These are phyloP conservation scores for Candida oleophila DNA, from an alignment of 805 yeast genomes.

Conservation along the genomic window DNA sequence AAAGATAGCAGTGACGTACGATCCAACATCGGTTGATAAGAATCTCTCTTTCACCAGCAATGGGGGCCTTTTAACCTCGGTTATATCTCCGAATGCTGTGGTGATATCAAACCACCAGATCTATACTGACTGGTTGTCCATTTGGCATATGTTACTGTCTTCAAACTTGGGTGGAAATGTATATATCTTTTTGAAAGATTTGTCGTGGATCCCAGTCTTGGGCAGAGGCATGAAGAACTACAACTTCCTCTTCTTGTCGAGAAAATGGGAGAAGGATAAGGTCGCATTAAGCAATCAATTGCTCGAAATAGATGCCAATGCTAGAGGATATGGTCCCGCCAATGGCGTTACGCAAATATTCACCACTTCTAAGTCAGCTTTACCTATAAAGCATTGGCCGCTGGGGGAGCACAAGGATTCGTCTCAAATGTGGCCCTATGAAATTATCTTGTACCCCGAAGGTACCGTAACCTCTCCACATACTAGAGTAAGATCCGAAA, in stretches of 20 bases:
- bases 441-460: slow-evolving; percentile 84
- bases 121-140: slow-evolving; percentile 87
- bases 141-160: slow-evolving; percentile 84
- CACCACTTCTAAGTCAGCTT: slow-evolving; percentile 9
- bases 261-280: slow-evolving; percentile 86
- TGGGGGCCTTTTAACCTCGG: slow-evolving; percentile 20
- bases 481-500: slow-evolving; percentile 57
- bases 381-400: slow-evolving; percentile 29
- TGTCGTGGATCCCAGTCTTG: slow-evolving; percentile 70
- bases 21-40: slow-evolving; percentile 33
- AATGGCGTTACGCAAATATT: slow-evolving; percentile 37
- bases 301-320: slow-evolving; percentile 56
- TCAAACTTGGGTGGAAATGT: slow-evolving; percentile 63
- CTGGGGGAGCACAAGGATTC: slow-evolving; percentile 16
- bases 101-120: slow-evolving; percentile 90
- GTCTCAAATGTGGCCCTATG: slow-evolving; percentile 42
- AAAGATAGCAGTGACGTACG: slow-evolving; percentile 50
- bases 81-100: slow-evolving; percentile 53
- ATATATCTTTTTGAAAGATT: slow-evolving; percentile 74
- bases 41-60: slow-evolving; percentile 20
- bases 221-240: slow-evolving; percentile 85
- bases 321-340: slow-evolving; percentile 56
- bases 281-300: slow-evolving; percentile 55
- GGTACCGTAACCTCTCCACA: slow-evolving; percentile 81
- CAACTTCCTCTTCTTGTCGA: slow-evolving; percentile 72